phyloP scores from a whole-genome alignment of 75 land plant species.

The Cupressus sempervirens region DNA sequence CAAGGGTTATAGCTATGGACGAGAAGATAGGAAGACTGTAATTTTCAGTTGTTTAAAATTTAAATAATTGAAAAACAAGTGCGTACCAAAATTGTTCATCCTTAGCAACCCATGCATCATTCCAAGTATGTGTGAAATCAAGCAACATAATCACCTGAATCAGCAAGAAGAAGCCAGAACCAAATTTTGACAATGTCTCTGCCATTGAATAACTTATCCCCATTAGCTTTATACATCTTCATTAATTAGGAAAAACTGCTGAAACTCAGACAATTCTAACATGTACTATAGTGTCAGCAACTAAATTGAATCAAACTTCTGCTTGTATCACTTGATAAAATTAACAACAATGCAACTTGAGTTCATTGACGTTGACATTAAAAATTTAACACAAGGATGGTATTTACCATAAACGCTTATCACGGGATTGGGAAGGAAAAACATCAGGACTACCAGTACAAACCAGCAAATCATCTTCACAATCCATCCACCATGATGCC shows the following conservation, averaged over 20 bases:
- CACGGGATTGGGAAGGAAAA: constrained; percentile 91
- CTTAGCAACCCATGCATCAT: constrained; percentile 87
- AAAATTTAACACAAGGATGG: background rate
- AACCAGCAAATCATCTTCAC: constrained; percentile 78
- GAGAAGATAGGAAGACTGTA: background rate
- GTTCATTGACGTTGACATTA: background rate
- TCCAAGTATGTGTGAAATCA: constrained; percentile 89
- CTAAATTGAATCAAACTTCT: background rate
- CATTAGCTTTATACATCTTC: background rate
- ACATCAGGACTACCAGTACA: constrained; percentile 67
- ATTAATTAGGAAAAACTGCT: background rate
- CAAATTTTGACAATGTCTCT: constrained; percentile 77
- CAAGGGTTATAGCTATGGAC: background rate
- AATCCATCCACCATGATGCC: constrained; percentile 99
- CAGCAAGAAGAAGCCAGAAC: constrained; percentile 77
- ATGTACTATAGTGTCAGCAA: background rate
- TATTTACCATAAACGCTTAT: constrained; percentile 81
- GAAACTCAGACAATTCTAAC: background rate
- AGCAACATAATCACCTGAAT: constrained; percentile 83
- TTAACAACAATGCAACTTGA: background rate
- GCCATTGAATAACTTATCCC: constrained; percentile 15
- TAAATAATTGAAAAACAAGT: background rate
- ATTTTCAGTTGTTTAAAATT: background rate
- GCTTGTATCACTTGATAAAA: background rate
- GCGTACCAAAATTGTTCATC: constrained; percentile 81